These are phyloP conservation scores for Fusarium paranaense DNA, from an alignment of 2,329 filamentous ascomycete species.

Conservation along the genomic window DNA sequence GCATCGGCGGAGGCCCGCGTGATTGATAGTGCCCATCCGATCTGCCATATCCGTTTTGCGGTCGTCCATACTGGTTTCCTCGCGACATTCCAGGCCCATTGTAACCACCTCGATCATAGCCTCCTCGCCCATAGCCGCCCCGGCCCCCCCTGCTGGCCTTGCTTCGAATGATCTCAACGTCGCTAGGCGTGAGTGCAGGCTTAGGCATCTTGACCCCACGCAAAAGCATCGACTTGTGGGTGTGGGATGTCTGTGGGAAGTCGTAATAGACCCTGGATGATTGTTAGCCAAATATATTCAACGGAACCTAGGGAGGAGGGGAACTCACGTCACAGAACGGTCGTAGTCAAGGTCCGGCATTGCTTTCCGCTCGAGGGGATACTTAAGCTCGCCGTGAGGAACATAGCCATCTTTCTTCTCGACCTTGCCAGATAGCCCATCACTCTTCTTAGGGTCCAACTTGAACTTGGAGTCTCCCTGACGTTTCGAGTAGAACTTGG, in stretches of 20 bases:
- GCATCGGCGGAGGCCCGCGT: constrained; percentile 31
- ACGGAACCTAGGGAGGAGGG: background rate
- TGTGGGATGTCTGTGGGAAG: constrained; percentile 77
- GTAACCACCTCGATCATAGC: constrained; percentile 43
- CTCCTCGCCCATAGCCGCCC: constrained; percentile 45
- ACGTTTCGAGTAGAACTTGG: constrained; percentile 93
- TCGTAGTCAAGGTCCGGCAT: constrained; percentile 87
- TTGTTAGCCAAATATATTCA: constrained; percentile 44
- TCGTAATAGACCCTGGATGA: constrained; percentile 81
- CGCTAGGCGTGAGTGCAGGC: constrained; percentile 78
- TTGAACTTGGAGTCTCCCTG: constrained; percentile 74
- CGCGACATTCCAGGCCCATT: constrained; percentile 44
- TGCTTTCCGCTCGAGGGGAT: constrained; percentile 77
- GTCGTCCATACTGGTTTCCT: constrained; percentile 32
- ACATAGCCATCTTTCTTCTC: constrained; percentile 87
- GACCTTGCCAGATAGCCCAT: constrained; percentile 82
- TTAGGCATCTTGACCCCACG: constrained; percentile 81
- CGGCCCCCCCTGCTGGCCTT: constrained; percentile 67
- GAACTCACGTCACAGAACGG: constrained; percentile 81
- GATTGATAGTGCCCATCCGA: constrained; percentile 25
- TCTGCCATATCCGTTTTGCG: constrained; percentile 39
- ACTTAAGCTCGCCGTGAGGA: constrained; percentile 83
- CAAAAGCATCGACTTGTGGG: constrained; percentile 94
- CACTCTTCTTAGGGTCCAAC: constrained; percentile 79
- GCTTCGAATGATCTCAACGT: constrained; percentile 78